phyloP scores from a whole-genome alignment of 441 rosid genomes.

The Lepidium campestre region DNA sequence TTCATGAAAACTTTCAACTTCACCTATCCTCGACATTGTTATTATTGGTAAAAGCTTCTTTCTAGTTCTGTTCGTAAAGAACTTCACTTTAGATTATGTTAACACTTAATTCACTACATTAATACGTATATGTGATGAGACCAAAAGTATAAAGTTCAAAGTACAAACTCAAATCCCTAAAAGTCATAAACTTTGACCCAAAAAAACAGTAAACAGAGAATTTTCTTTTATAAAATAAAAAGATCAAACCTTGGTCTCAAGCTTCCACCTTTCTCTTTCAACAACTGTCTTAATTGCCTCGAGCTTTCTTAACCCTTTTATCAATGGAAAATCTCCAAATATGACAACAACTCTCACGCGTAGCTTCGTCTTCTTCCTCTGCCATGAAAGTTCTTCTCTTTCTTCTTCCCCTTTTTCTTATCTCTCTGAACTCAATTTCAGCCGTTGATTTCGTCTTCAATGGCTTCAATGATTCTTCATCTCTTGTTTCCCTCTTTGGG shows the following conservation, averaged over 20 bases:
- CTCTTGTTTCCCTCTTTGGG: constrained; percentile 38
- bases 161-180: not conserved
- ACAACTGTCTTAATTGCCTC: not conserved
- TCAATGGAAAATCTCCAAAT: not conserved
- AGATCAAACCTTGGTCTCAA: not conserved
- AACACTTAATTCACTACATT: too few relatives aligned
- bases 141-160: not conserved
- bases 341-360: not conserved
- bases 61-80: too few relatives aligned
- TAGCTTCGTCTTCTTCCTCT: not conserved
- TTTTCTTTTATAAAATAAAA: not conserved
- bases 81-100: too few relatives aligned
- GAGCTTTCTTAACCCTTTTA: not conserved
- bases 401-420: constrained; percentile 12
- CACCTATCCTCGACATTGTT: constrained; percentile 9
- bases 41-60: not conserved
- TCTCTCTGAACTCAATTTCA: constrained; percentile 13
- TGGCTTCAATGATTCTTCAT: constrained; percentile 41
- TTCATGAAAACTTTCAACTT: not conserved
- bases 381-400: constrained; percentile 22
- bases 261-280: not conserved
- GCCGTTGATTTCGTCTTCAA: constrained; percentile 58
- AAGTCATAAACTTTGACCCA: not conserved
- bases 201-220: not conserved
- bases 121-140: not conserved